Percentiles rank a stretch among this genome's conserved stretches.
Conservation (phyloP, 2,329 filamentous ascomycete species). For the Alternaria tenuissima region DNA sequence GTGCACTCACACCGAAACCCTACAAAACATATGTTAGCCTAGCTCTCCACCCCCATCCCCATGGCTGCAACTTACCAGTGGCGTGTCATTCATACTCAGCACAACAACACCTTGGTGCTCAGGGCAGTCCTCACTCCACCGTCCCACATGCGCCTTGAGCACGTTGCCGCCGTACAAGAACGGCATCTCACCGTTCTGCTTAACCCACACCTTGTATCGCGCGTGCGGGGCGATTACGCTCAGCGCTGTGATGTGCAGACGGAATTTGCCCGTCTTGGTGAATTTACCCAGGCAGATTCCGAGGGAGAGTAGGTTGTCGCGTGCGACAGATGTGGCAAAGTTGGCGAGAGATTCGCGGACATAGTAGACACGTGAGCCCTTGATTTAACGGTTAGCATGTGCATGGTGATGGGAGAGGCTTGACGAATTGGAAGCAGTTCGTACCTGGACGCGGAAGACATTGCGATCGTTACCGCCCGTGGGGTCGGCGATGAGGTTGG, state of each 20-base stretch:
- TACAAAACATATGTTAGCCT: constrained; percentile 53
- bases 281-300: constrained; percentile 94
- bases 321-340: constrained; percentile 83
- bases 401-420: background rate
- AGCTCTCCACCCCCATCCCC: background rate
- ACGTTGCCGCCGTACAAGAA: constrained; percentile 95
- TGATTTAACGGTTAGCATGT: constrained; percentile 13
- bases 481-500: constrained; percentile 68
- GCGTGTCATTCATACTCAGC: constrained; percentile 89
- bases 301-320: constrained; percentile 83
- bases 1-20: constrained; percentile 91
- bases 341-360: constrained; percentile 90
- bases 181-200: constrained; percentile 95
- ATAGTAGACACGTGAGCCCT: constrained; percentile 88
- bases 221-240: constrained; percentile 90
- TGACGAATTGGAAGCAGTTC: background rate
- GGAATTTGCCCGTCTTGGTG: constrained; percentile 95
- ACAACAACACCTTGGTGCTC: constrained; percentile 93
- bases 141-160: constrained; percentile 80
- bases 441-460: constrained; percentile 61
- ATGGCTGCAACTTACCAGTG: constrained; percentile 59
- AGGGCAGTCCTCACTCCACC: constrained; percentile 90
- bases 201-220: constrained; percentile 96
- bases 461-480: constrained; percentile 45
- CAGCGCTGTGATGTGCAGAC: constrained; percentile 90